Percentiles rank a stretch among this genome's conserved stretches.
Conservation (phyloP, 202 grass and related monocot genomes). For the Zoysia matrella region DNA sequence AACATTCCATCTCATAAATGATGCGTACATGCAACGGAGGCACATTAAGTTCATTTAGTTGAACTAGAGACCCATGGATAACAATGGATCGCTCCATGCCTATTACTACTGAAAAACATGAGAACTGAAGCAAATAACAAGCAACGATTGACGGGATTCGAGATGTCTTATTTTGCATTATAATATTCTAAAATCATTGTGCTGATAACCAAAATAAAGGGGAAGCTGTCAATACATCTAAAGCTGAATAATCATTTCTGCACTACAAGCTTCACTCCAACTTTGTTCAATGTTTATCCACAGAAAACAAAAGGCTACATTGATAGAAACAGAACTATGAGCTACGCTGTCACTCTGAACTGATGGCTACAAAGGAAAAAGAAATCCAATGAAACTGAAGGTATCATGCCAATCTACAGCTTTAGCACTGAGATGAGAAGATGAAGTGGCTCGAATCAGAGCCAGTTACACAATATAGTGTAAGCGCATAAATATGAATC, state of each 20-base stretch:
- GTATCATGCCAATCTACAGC: background rate
- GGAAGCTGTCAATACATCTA: background rate
- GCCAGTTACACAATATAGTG: background rate
- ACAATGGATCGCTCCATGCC: too few species aligned
- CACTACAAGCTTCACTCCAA: background rate
- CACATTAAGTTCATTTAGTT: background rate
- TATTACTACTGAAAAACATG: background rate
- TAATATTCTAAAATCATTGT: slow-evolving; percentile 7
- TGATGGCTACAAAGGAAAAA: background rate
- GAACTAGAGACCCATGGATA: background rate
- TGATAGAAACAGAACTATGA: slow-evolving; percentile 14
- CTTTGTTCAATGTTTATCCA: background rate
- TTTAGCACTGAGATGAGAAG: slow-evolving; percentile 36
- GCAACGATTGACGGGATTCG: background rate
- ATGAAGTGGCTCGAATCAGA: slow-evolving; percentile 23
- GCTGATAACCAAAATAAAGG: background rate
- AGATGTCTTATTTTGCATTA: background rate
- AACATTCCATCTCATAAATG: background rate
- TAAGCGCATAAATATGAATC: slow-evolving; percentile 29
- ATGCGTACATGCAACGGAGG: background rate
- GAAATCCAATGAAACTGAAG: background rate
- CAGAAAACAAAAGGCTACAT: slow-evolving; percentile 3
- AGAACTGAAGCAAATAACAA: background rate
- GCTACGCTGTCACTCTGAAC: background rate
- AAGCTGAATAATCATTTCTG: background rate